Base-by-base conservation (phyloP, 2,329 filamentous ascomycete species). In the Xylaria sp. region DNA sequence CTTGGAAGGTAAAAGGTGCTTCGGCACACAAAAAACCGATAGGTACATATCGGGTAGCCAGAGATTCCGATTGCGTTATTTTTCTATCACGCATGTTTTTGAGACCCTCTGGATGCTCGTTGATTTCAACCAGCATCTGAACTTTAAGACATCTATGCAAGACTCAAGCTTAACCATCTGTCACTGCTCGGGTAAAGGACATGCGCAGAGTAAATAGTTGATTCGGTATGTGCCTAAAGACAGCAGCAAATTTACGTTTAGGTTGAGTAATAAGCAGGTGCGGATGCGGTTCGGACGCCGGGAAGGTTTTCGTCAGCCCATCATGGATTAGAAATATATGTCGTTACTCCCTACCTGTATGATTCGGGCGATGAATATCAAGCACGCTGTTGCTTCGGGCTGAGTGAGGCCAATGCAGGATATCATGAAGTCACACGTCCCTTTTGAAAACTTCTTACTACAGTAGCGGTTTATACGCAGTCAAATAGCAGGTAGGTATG, bases 341-440 rank as follows among this genome's bases (percentile, higher is more conserved):
- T n/a, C 18, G 13, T 18, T 33, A 54, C 18, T 25, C 51, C 7
- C 15, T 15, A 8, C 31, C 31, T 20, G 18, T n/a, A 18, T 7
- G 23, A 28, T 8, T 28, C 13, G 25, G 10, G 20, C 12, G 12
- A 23, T 1, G 3, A 15, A 28, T n/a, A 31, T 31, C 25, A 28
- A 31, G 18, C 13, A 54, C 25, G 15, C 13, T 31, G 51, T 54
- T 54, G 31, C 31, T 56, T 36, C 2, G 9, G 9, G 31, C 31
- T 39, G 31, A 56, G 31, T 56, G 31, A 39, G 52, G 23, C 52
- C 31, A 56, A 23, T 39, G 52, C 18, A 56, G 20, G 52, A 4
- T 39, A n/a, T 36, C n/a, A 23, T 33, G 10, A 36, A 36, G n/a
- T 8, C 4, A 36, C 49, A 28, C 13, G 23, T 46, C 18, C 43